Base-by-base conservation (phyloP, 1,284 basidiomycete genomes). In the Vanrija pseudolonga region DNA sequence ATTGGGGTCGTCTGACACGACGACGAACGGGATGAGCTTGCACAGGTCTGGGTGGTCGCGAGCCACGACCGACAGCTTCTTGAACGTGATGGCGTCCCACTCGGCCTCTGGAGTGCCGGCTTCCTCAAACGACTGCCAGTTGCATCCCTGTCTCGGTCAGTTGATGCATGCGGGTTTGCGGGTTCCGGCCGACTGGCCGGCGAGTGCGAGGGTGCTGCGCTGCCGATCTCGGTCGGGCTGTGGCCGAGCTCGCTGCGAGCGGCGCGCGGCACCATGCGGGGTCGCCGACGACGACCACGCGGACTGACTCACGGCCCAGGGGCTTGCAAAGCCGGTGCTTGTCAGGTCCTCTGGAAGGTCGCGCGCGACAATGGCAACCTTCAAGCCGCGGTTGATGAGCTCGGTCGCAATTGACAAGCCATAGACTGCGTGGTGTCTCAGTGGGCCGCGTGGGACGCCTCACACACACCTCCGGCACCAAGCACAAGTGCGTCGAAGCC, bases 321-420 rank as follows among this genome's bases (percentile, higher is more conserved):
- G 86, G 59, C 81, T 83, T 0, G 86, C 82, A 69, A 86, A 88
- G 1, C 78, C 81, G 47, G 82, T 81, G 8, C 82, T 83, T 47
- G 78, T 73, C 17, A 79, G 65, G 67, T 88, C 85, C 45, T 82
- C 79, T 0, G 86, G 85, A 57, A 86, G 74, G 62, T 88, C 86
- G 48, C 84, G 78, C 0, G 85, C 86, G 15, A 86, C 76, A 43
- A 88, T 69, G 4, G 80, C 83, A 22, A 88, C 78, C 43, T 73
- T 77, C 71, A 81, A 80, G 19, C 80, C 80, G 26, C 69, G 60
- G 26, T 71, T 62, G 0, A 69, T 69, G 38, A 81, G 74, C 50
- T 76, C 75, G 19, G 73, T 67, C 7, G 80, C 80, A 36, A 70
- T 65, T 2, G 77, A 73, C 17, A 82, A 71, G 6, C 80, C 80